Conservation (phyloP, 345 rosid genomes). For the Hibiscus mutabilis region DNA sequence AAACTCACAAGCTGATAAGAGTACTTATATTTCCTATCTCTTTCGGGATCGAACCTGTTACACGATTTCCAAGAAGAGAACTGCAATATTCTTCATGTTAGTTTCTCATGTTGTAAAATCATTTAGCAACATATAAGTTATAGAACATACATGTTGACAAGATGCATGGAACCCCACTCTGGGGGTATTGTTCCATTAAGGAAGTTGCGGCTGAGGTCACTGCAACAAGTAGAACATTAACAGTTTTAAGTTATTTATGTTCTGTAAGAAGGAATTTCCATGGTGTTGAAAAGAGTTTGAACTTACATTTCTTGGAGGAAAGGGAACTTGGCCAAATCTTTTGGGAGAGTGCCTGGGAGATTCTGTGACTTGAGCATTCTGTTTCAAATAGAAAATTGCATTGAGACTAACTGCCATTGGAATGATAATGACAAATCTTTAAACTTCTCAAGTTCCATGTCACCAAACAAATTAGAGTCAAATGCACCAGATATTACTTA, state of each 20-base stretch:
- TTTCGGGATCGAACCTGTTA: conserved; percentile 44
- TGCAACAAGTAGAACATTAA: conserved; percentile 17
- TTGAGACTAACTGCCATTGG: not conserved
- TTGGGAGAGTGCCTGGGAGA: conserved; percentile 44
- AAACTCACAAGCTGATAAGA: conserved; percentile 35
- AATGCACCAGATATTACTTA: too few species aligned
- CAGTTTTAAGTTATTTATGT: not conserved
- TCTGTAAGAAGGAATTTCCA: not conserved
- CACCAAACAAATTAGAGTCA: too few species aligned
- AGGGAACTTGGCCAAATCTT: conserved; percentile 30
- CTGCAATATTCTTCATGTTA: conserved; percentile 21
- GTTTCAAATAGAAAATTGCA: conserved; percentile 7
- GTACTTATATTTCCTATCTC: conserved; percentile 37
- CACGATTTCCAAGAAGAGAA: conserved; percentile 35
- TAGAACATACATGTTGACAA: conserved; percentile 25
- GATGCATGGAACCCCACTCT: conserved; percentile 38
- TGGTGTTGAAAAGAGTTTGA: not conserved
- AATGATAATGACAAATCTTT: too few species aligned
- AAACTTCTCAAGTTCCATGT: too few species aligned
- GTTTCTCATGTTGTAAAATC: not conserved
- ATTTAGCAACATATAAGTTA: not conserved
- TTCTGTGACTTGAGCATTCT: conserved; percentile 35
- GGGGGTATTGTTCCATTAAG: conserved; percentile 46
- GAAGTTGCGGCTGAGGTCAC: conserved; percentile 44
- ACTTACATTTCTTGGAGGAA: conserved; percentile 38